A percentile compares a stretch with the other conserved stretches of the same genome.
phyloP scores from a whole-genome alignment of 495 filamentous ascomycete species.

The Aspergillus coremiiformis region DNA sequence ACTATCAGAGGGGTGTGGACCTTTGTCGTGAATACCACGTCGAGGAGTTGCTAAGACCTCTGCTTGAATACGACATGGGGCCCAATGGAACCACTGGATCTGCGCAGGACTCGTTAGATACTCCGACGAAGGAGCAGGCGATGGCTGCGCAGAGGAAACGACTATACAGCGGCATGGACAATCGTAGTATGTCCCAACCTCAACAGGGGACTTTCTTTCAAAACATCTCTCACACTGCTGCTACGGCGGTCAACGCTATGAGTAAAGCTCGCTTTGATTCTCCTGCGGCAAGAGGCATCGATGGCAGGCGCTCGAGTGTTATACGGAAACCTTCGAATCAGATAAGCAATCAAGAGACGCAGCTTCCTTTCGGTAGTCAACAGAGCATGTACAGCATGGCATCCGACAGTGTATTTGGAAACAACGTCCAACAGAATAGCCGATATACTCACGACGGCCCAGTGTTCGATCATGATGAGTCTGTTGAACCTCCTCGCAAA shows the following conservation, averaged over 20 bases:
- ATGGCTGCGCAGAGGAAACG: slow-evolving; percentile 96
- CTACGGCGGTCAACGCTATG: slow-evolving; percentile 86
- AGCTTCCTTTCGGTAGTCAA: slow-evolving; percentile 50
- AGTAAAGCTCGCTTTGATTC: slow-evolving; percentile 93
- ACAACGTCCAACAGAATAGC: slow-evolving; percentile 35
- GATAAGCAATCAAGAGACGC: slow-evolving; percentile 56
- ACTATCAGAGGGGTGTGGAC: slow-evolving; percentile 79
- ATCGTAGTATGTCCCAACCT: slow-evolving; percentile 54
- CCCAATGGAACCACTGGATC: slow-evolving; percentile 60
- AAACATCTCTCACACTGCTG: slow-evolving; percentile 88
- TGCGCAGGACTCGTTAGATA: slow-evolving; percentile 61
- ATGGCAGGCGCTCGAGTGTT: slow-evolving; percentile 42
- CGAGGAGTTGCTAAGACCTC: slow-evolving; percentile 72
- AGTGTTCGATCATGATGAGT: slow-evolving; percentile 46
- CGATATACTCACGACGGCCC: slow-evolving; percentile 41
- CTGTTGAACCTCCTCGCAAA: slow-evolving; percentile 78
- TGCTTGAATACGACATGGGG: slow-evolving; percentile 83
- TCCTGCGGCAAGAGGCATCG: slow-evolving; percentile 55
- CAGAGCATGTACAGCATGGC: slow-evolving; percentile 58
- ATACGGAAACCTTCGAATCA: slow-evolving; percentile 53
- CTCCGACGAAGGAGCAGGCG: slow-evolving; percentile 98
- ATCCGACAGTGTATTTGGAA: slow-evolving; percentile 56
- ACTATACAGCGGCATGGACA: slow-evolving; percentile 68
- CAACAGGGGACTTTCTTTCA: slow-evolving; percentile 84
- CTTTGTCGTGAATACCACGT: slow-evolving; percentile 93